Evolutionary conservation across 2,329 filamentous ascomycete genomes (phyloP).

Genomic region (Fusarium agapanthi): DNA sequence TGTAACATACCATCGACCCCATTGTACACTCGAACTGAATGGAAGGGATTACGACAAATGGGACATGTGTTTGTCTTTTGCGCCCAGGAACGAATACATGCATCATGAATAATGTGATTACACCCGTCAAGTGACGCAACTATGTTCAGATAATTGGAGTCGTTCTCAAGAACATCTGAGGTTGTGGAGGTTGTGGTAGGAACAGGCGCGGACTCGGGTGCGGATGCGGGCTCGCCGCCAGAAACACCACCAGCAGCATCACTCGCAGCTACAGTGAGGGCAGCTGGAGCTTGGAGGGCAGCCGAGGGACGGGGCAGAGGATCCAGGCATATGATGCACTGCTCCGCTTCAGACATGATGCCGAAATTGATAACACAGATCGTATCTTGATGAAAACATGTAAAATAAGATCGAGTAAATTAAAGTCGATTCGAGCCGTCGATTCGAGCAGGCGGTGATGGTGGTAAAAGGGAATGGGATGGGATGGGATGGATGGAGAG

Average conservation of each 20-base stretch:
- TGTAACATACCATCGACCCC: constrained; percentile 76
- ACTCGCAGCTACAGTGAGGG: constrained; percentile 33
- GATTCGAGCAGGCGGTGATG: constrained; percentile 34
- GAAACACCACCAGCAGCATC: constrained; percentile 32
- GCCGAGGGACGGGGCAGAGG: constrained; percentile 56
- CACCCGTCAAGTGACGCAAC: constrained; percentile 76
- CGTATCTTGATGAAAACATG: constrained; percentile 56
- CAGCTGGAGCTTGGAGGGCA: constrained; percentile 21
- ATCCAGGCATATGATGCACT: constrained; percentile 76
- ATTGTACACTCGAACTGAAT: constrained; percentile 85
- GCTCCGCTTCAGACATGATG: constrained; percentile 65
- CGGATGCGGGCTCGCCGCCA: constrained; percentile 33
- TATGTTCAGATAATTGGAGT: constrained; percentile 51
- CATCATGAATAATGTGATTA: constrained; percentile 91
- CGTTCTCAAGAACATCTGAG: constrained; percentile 40
- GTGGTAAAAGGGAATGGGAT: constrained; percentile 32
- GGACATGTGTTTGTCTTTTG: constrained; percentile 98
- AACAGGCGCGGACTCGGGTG: constrained; percentile 22
- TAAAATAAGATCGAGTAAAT: constrained; percentile 48
- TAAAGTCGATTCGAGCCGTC: constrained; percentile 29
- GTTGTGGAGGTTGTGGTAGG: constrained; percentile 37
- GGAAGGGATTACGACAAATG: constrained; percentile 92
- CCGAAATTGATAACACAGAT: constrained; percentile 51
- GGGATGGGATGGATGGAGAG: neutral
- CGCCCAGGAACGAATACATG: constrained; percentile 92